These are phyloP conservation scores for Pseudogymnoascus sp. DNA, from an alignment of 2,329 filamentous ascomycete species.

Conservation along the genomic window DNA sequence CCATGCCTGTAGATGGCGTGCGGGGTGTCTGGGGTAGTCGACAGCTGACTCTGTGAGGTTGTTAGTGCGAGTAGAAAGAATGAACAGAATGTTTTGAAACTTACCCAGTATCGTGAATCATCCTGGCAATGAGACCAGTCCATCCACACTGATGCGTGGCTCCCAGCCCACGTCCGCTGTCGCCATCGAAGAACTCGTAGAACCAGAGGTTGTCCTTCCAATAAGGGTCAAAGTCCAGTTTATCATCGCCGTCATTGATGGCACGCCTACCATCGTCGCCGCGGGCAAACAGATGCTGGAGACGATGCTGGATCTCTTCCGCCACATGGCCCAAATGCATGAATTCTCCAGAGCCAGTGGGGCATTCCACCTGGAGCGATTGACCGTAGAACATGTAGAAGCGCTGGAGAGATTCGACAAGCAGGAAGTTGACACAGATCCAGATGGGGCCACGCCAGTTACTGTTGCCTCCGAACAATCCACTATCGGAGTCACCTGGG, in stretches of 20 bases:
- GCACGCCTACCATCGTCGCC: conserved; percentile 80
- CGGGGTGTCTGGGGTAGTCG: conserved; percentile 88
- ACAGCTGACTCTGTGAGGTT: conserved; percentile 61
- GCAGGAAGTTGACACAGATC: conserved; percentile 90
- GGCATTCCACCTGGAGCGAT: conserved; percentile 82
- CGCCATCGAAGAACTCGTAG: conserved; percentile 95
- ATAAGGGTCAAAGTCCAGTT: conserved; percentile 82
- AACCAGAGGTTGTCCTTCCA: conserved; percentile 96
- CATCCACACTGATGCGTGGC: conserved; percentile 94
- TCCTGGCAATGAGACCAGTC: conserved; percentile 90
- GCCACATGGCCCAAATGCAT: conserved; percentile 95
- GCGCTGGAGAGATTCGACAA: conserved; percentile 87
- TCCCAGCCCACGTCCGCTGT: conserved; percentile 79
- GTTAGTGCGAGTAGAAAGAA: conserved; percentile 33
- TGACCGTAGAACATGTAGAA: conserved; percentile 96
- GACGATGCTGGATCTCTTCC: conserved; percentile 87
- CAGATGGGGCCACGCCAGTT: conserved; percentile 97
- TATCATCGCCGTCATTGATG: conserved; percentile 77
- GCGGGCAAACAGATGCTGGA: conserved; percentile 84
- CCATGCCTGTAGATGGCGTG: conserved; percentile 73
- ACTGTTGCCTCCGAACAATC: conserved; percentile 92
- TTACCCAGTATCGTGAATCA: conserved; percentile 97
- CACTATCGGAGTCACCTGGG: conserved; percentile 91
- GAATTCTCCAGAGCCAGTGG: conserved; percentile 83
- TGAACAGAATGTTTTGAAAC: conserved; percentile 24